These are phyloP conservation scores for Bryopsis sp. DNA, from an alignment of 139 green algal genomes.

Conservation along the genomic window DNA sequence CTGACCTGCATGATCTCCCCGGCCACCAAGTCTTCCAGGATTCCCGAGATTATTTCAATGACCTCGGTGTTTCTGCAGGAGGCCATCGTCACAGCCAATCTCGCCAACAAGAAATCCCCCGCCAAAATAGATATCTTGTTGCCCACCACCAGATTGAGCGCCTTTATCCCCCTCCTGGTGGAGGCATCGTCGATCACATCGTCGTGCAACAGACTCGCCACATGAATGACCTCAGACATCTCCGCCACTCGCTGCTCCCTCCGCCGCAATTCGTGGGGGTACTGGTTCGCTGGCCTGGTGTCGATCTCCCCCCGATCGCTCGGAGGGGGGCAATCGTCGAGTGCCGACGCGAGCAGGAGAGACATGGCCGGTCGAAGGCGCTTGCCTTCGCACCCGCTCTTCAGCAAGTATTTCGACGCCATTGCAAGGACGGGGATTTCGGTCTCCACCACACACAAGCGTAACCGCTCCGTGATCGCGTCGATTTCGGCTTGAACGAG, in stretches of 20 bases:
- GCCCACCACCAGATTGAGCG: constrained; percentile 72
- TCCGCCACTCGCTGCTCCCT: constrained; percentile 91
- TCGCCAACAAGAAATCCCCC: constrained; percentile 94
- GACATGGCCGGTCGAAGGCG: constrained; percentile 77
- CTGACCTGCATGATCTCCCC: constrained; percentile 91
- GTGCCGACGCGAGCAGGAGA: constrained; percentile 74
- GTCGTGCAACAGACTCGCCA: constrained; percentile 89
- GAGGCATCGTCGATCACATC: constrained; percentile 90
- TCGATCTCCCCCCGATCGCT: constrained; percentile 42
- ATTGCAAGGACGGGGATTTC: constrained; percentile 74
- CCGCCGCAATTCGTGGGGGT: constrained; percentile 51
- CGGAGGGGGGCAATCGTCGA: constrained; percentile 38
- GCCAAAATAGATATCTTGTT: constrained; percentile 91
- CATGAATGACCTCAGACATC: constrained; percentile 96
- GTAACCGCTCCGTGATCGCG: constrained; percentile 67
- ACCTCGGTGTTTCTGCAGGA: constrained; percentile 73
- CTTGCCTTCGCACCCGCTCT: constrained; percentile 81
- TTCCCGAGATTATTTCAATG: constrained; percentile 75
- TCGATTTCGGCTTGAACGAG: constrained; percentile 66
- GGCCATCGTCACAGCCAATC: constrained; percentile 84
- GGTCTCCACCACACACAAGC: constrained; percentile 51
- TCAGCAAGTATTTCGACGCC: constrained; percentile 85
- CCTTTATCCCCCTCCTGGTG: constrained; percentile 69
- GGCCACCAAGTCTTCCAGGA: constrained; percentile 94
- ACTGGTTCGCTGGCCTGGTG: constrained; percentile 36